Conservation (phyloP, 306 rosid species). For the Citrullus amarus region DNA sequence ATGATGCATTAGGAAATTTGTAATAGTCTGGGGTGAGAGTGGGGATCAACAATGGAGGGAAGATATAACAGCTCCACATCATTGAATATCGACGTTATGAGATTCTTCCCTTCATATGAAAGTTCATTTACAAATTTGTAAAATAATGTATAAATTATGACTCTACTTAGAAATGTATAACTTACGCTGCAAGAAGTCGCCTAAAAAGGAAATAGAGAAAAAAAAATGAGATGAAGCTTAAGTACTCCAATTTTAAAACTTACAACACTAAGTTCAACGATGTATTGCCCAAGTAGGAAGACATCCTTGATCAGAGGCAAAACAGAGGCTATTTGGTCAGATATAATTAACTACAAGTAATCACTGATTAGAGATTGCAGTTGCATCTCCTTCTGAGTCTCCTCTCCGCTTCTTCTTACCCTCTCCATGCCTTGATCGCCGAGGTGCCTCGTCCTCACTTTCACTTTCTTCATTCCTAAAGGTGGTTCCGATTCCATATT, state of each 20-base stretch:
- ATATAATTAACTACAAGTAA: not conserved
- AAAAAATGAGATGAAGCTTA: not conserved
- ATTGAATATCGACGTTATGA: constrained; percentile 1
- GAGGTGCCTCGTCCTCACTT: constrained; percentile 96
- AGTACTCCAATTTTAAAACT: not conserved
- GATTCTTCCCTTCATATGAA: not conserved
- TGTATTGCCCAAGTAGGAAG: not conserved
- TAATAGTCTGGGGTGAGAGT: no score
- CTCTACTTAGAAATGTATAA: no score
- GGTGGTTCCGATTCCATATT: constrained; percentile 30
- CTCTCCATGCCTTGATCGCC: constrained; percentile 94
- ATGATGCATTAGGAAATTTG: no score
- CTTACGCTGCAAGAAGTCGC: no score
- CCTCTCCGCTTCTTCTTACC: constrained; percentile 82
- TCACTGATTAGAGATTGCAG: constrained; percentile 41
- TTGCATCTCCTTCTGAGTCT: constrained; percentile 35
- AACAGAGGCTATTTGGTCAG: not conserved
- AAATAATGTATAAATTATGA: not conserved
- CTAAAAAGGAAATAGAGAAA: no score
- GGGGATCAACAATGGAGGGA: not conserved
- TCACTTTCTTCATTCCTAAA: constrained; percentile 70
- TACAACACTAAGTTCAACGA: not conserved
- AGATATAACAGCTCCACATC: not conserved
- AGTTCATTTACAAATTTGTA: constrained; percentile 3
- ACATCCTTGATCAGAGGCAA: not conserved